These are phyloP conservation scores for Trichosporon coremiiforme DNA, from an alignment of 1,284 basidiomycete species.

Conservation along the genomic window DNA sequence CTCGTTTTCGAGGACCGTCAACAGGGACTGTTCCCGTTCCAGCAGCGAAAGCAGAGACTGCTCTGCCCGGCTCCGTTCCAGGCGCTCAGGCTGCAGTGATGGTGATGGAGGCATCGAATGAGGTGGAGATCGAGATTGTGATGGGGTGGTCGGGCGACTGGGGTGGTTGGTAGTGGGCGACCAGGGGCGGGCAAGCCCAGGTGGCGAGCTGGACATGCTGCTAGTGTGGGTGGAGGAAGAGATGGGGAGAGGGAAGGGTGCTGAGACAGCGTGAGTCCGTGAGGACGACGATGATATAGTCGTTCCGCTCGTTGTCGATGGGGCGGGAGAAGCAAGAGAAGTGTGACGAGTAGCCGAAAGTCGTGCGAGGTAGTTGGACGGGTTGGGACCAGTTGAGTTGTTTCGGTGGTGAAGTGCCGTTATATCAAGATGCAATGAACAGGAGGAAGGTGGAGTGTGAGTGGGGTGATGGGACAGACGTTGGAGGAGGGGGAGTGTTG, in stretches of 20 bases:
- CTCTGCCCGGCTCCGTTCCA: conserved; percentile 3
- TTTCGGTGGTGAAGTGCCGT: neutral
- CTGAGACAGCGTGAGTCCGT: neutral
- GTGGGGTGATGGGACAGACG: neutral
- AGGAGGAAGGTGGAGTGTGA: neutral
- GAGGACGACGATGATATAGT: conserved; percentile 6
- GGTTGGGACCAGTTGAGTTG: neutral
- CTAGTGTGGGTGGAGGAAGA: neutral
- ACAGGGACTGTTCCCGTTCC: conserved; percentile 7
- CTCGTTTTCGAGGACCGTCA: neutral
- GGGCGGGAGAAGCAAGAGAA: conserved; percentile 12
- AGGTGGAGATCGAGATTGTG: neutral
- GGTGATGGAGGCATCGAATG: neutral
- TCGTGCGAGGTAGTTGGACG: conserved; percentile 1
- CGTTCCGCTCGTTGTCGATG: neutral
- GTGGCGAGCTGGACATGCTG: conserved; percentile 13
- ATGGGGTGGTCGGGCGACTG: conserved; percentile 2
- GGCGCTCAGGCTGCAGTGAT: neutral
- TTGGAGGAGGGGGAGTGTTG: neutral
- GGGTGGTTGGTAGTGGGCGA: neutral
- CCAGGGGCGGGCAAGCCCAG: neutral
- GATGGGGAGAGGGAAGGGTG: neutral
- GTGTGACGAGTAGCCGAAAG: conserved; percentile 13
- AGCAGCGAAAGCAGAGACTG: conserved; percentile 7
- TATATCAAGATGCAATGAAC: neutral